Percentiles rank a stretch among this genome's conserved stretches.
These are phyloP conservation scores for Leccinum broughii DNA, from an alignment of 768 basidiomycete genomes.

Conservation along the genomic window DNA sequence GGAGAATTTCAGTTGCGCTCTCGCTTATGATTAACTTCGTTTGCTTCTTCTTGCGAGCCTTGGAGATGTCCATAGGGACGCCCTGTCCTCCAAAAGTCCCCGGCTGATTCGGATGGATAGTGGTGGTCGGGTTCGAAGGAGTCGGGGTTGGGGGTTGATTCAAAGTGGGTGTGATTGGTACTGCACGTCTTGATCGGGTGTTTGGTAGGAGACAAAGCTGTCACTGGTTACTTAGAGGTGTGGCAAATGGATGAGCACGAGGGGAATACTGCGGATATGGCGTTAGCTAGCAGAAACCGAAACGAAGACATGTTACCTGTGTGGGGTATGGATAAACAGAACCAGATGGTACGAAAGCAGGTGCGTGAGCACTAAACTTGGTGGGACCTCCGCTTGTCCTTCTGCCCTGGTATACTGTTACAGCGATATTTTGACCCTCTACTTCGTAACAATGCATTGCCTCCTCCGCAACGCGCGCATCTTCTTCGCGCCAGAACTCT, in stretches of 20 bases:
- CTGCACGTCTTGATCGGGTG: slow-evolving; percentile 62
- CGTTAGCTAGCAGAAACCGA: slow-evolving; percentile 1
- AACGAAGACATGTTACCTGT: slow-evolving; percentile 42
- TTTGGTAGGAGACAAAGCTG: slow-evolving; percentile 86
- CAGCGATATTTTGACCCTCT: slow-evolving; percentile 81
- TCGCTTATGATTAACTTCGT: slow-evolving; percentile 46
- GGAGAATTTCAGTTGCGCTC: slow-evolving; percentile 74
- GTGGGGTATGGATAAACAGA: slow-evolving; percentile 61
- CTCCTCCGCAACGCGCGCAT: slow-evolving; percentile 75
- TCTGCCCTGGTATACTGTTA: slow-evolving; percentile 73
- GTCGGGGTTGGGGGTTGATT: too few relatives aligned
- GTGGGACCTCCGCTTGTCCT: slow-evolving; percentile 52
- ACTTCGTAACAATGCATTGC: slow-evolving; percentile 83
- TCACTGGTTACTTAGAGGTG: slow-evolving; percentile 58
- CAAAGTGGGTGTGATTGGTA: too few relatives aligned
- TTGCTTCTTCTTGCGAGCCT: slow-evolving; percentile 22
- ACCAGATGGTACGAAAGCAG: slow-evolving; percentile 73
- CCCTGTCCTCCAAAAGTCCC: too few relatives aligned
- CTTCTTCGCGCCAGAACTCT: slow-evolving; percentile 87
- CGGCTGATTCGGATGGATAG: too few relatives aligned
- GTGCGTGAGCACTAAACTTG: slow-evolving; percentile 74
- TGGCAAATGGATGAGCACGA: slow-evolving; percentile 52
- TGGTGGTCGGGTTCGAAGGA: too few relatives aligned
- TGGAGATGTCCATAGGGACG: too few relatives aligned
- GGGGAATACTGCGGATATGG: slow-evolving; percentile 57